Evolutionary conservation across 2,329 filamentous ascomycete species (phyloP), one percentile per base, ranked within the genome.

Genomic region (Ophiosphaerella herpotricha): DNA sequence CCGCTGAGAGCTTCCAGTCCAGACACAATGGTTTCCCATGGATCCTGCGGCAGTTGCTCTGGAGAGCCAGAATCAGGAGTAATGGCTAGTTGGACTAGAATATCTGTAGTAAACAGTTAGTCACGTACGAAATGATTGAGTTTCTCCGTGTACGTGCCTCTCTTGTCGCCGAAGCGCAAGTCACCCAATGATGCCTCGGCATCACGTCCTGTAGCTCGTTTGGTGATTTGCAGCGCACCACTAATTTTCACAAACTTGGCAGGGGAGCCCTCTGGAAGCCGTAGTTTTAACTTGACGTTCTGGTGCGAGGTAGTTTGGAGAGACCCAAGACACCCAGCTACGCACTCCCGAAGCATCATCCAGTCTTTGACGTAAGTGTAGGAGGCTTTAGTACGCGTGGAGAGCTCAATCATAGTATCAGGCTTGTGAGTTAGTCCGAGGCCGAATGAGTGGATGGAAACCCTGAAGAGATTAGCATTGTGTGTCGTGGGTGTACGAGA

Each of bases 291-390:
- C 78, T 96, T 97, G 49, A 95, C 94, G 67, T 97, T 97, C 72
- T 97, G 94, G 71, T 99, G 94, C n/a, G 94, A 97, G 24, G 91
- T 87, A 2, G 90, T 91, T 74, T 99, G 94, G 70, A 97, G 83
- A 12, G 91, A 87, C 39, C 94, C 94, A 24, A 99, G 79, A 66
- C 93, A 97, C 37, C 94, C 94, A 21, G 92, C 94, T 38, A 97
- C 82, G 71, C 94, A 97, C 73, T 99, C 94, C 24, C 94, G 88
- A 32, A 99, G 82, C 93, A 97, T 99, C 93, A 97, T 97, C 94
- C 94, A 99, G 73, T 99, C 94, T 76, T 97, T 99, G 61, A 99
- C 92, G 66, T 97, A 99, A 1, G 91, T 95, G 69, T 97, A 99
- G 1, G 91, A 95, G 4, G 92, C 94, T 77, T 97, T 99, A 3